A percentile compares a stretch with the other conserved stretches of the same genome.
These are phyloP conservation scores for Hirsutella rhossiliensis DNA, from an alignment of 2,329 filamentous ascomycete species.

Conservation along the genomic window DNA sequence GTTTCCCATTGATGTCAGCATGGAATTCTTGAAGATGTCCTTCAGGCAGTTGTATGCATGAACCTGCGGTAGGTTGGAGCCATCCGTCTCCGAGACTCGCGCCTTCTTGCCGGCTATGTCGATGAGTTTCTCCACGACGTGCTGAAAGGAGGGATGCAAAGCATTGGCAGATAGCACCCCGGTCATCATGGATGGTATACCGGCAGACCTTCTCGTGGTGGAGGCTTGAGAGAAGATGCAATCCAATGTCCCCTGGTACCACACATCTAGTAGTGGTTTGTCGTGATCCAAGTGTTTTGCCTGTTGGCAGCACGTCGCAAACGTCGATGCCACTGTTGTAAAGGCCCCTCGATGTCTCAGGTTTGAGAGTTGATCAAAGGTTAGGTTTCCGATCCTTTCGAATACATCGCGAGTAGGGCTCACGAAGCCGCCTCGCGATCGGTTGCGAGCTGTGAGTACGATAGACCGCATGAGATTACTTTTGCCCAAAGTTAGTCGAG, in stretches of 20 bases:
- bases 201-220: slow-evolving; percentile 82
- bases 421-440: slow-evolving; percentile 28
- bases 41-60: slow-evolving; percentile 91
- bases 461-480: slow-evolving; percentile 62
- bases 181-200: slow-evolving; percentile 76
- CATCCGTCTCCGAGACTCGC: slow-evolving; percentile 43
- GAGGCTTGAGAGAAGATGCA: slow-evolving; percentile 67
- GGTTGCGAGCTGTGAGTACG: slow-evolving; percentile 39
- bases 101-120: slow-evolving; percentile 44
- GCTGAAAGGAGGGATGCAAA: slow-evolving; percentile 45
- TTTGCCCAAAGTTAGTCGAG: not conserved
- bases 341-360: slow-evolving; percentile 88
- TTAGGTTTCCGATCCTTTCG: slow-evolving; percentile 55
- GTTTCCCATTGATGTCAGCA: slow-evolving; percentile 58
- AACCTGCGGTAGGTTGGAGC: slow-evolving; percentile 70
- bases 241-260: slow-evolving; percentile 61
- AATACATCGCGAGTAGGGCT: slow-evolving; percentile 44
- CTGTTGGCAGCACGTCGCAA: slow-evolving; percentile 64
- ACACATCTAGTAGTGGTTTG: slow-evolving; percentile 43
- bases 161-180: slow-evolving; percentile 63
- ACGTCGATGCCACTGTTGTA: slow-evolving; percentile 83
- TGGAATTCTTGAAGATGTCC: slow-evolving; percentile 78
- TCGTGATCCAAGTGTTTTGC: slow-evolving; percentile 32
- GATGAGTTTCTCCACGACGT: slow-evolving; percentile 51
- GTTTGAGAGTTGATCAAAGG: slow-evolving; percentile 71